These are phyloP conservation scores for Clarireedia monteithiana DNA, from an alignment of 2,329 filamentous ascomycete genomes.

Conservation along the genomic window DNA sequence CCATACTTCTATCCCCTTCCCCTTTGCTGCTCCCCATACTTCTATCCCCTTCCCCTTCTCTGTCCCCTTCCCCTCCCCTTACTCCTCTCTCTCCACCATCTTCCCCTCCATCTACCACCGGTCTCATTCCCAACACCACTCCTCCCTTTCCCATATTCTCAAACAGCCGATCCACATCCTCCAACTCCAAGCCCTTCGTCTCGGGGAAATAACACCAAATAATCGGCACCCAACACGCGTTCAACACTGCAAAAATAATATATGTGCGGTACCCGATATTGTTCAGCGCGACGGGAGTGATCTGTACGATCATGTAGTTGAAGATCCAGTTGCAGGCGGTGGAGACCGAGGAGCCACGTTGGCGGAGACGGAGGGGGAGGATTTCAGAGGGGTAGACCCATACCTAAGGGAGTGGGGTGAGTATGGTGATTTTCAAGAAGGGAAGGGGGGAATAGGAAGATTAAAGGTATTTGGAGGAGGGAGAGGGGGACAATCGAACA, in stretches of 20 bases:
- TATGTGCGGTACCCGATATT: conserved; percentile 36
- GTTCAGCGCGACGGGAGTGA: conserved; percentile 30
- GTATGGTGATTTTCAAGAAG: not conserved
- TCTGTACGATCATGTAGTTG: conserved; percentile 46
- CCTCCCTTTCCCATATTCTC: not conserved
- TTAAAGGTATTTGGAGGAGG: not conserved
- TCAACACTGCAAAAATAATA: conserved; percentile 29
- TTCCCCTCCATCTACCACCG: too few species aligned
- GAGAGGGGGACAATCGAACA: not conserved
- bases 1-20: too few species aligned
- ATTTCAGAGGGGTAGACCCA: conserved; percentile 56
- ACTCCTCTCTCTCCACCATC: too few species aligned
- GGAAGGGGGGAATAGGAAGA: too few species aligned
- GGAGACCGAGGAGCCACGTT: conserved; percentile 52
- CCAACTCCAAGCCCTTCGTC: conserved; percentile 54
- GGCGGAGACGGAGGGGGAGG: conserved; percentile 48
- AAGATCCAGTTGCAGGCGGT: conserved; percentile 44
- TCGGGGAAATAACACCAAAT: conserved; percentile 59
- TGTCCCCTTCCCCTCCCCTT: not conserved
- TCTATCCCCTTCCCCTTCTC: not conserved
- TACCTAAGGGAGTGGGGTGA: not conserved
- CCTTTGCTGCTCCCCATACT: not conserved
- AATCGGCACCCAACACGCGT: conserved; percentile 34
- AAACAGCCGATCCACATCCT: conserved; percentile 45
- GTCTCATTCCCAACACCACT: not conserved